These are phyloP conservation scores for Colletotrichum ledebouriae DNA, from an alignment of 2,329 filamentous ascomycete genomes.

Conservation along the genomic window DNA sequence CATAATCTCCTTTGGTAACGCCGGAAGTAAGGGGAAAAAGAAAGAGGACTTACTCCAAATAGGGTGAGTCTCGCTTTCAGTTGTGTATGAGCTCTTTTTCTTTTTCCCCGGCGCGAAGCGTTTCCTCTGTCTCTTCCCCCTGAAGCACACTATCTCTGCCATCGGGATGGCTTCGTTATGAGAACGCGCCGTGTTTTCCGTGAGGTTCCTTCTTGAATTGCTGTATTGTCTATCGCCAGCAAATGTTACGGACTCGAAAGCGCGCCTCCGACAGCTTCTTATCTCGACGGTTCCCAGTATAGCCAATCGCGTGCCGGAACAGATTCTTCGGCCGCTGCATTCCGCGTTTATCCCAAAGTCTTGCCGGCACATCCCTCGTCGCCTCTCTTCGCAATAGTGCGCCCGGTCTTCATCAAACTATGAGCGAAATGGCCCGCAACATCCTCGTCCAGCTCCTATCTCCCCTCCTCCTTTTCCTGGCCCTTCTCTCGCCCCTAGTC, in stretches of 20 bases:
- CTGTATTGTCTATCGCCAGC: background rate
- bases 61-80: background rate
- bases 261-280: background rate
- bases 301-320: background rate
- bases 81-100: background rate
- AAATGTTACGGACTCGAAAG: background rate
- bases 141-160: slow-evolving; percentile 15
- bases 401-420: background rate
- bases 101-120: background rate
- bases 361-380: background rate
- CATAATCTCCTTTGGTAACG: slow-evolving; percentile 33
- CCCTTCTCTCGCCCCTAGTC: slow-evolving; percentile 40
- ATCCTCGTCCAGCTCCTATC: slow-evolving; percentile 15
- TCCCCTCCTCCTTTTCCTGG: slow-evolving; percentile 37
- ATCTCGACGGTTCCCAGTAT: background rate
- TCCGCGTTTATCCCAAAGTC: rapidly evolving
- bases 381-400: no score
- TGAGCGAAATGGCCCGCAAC: slow-evolving; percentile 24
- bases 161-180: slow-evolving; percentile 13
- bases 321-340: background rate
- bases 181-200: slow-evolving; percentile 4
- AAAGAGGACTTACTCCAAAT: slow-evolving; percentile 9
- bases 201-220: slow-evolving; percentile 13
- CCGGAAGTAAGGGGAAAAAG: slow-evolving; percentile 6
- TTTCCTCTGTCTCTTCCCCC: background rate